Evolutionary conservation across 2,329 filamentous ascomycete species (phyloP).

Genomic region (Nakataea oryzae): DNA sequence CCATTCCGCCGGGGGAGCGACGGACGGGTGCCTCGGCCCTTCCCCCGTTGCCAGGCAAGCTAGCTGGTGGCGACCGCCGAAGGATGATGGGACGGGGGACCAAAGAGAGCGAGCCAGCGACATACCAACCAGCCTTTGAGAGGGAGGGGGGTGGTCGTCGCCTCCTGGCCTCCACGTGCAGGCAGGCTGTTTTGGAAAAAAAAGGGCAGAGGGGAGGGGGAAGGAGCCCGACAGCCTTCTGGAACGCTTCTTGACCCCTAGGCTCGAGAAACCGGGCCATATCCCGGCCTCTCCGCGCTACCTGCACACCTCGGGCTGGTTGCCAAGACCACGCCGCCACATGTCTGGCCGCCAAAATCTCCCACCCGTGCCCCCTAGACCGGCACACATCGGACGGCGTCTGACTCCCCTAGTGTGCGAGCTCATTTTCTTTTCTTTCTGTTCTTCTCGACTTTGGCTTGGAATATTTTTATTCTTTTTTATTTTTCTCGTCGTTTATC

Average conservation of each 20-base stretch:
- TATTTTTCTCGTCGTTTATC: neutral
- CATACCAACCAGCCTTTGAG: no score
- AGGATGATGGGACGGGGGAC: no score
- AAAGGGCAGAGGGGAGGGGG: no score
- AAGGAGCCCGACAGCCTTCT: neutral
- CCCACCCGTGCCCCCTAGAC: neutral
- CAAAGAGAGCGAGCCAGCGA: no score
- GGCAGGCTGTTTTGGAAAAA: no score
- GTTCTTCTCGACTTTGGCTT: neutral
- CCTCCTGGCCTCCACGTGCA: no score
- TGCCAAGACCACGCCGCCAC: neutral
- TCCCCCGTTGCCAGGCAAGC: no score
- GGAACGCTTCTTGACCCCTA: neutral
- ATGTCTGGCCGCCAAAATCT: neutral
- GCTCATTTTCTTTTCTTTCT: neutral
- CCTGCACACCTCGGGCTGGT: neutral
- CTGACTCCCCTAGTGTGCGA: neutral
- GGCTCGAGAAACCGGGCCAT: neutral
- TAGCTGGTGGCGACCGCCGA: no score
- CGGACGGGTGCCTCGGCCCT: no score
- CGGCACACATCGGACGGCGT: neutral
- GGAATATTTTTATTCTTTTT: neutral
- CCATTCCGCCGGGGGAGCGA: no score
- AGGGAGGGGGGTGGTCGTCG: no score
- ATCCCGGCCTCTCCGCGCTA: neutral